phyloP scores from a whole-genome alignment of 768 basidiomycete species.

The Boletellus emodensis region DNA sequence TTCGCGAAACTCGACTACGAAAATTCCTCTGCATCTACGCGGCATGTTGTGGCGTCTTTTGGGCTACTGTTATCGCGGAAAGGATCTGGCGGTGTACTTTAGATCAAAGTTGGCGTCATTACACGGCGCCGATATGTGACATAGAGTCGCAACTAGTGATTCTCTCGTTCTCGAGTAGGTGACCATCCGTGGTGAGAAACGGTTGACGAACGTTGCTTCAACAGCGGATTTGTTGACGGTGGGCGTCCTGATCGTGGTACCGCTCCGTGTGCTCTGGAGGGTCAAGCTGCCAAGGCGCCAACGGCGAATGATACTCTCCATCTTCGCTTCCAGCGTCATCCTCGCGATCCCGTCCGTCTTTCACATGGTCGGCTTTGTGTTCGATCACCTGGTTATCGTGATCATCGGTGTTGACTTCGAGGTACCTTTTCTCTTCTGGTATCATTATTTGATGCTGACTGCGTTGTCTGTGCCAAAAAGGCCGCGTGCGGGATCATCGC shows the following conservation, averaged over 20 bases:
- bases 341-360: constrained; percentile 6
- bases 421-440: too few relatives aligned
- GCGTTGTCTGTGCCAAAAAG: neutral
- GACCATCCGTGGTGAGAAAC: too few relatives aligned
- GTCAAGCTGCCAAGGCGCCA: constrained; percentile 15
- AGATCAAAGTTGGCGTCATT: constrained; percentile 2
- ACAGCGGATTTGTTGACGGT: constrained; percentile 8
- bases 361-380: neutral
- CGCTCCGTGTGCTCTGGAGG: constrained; percentile 18
- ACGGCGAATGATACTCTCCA: constrained; percentile 21
- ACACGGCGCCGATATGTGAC: neutral
- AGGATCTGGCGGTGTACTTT: constrained; percentile 8
- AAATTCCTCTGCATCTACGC: neutral
- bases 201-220: too few relatives aligned
- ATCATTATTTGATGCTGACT: too few relatives aligned
- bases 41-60: neutral
- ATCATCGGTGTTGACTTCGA: neutral
- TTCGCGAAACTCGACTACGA: neutral
- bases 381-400: neutral
- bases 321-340: constrained; percentile 16
- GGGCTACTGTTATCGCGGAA: neutral
- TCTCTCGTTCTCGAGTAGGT: constrained; percentile 9
- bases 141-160: neutral
- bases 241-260: constrained; percentile 6
- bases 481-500: constrained; percentile 5